Percentiles rank a stretch among this genome's conserved stretches.
phyloP scores from a whole-genome alignment of 1,284 basidiomycete genomes.

The Cryptococcus sp. region DNA sequence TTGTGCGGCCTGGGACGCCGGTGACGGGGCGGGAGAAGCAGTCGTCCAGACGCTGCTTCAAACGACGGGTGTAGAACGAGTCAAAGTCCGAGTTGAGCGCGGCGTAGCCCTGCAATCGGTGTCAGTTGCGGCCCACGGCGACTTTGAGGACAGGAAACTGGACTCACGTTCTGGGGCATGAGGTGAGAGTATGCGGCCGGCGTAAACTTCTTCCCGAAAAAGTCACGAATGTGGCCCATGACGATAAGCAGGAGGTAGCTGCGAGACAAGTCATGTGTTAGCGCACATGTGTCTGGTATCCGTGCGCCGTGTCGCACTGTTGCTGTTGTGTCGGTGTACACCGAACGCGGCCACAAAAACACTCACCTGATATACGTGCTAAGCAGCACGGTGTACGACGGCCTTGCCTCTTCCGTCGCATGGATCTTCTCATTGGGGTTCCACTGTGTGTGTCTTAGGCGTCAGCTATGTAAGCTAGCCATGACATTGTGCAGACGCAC shows the following conservation, averaged over 20 bases:
- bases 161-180: slow-evolving; percentile 70
- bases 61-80: slow-evolving; percentile 95
- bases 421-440: slow-evolving; percentile 53
- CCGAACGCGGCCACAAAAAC: not conserved
- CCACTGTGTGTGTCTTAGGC: slow-evolving; percentile 28
- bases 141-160: slow-evolving; percentile 7
- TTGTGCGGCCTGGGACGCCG: slow-evolving; percentile 92
- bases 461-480: not conserved
- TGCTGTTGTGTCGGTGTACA: not conserved
- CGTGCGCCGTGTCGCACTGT: too few relatives aligned
- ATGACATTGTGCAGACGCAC: slow-evolving; percentile 15
- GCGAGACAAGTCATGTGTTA: not conserved
- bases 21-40: slow-evolving; percentile 93
- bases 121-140: slow-evolving; percentile 1
- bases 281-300: too few relatives aligned
- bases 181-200: slow-evolving; percentile 73
- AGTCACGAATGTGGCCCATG: slow-evolving; percentile 91
- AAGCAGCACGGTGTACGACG: slow-evolving; percentile 84
- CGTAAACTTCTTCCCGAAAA: slow-evolving; percentile 81
- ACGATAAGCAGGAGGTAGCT: slow-evolving; percentile 84
- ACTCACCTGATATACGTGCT: slow-evolving; percentile 71
- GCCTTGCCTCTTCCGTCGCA: slow-evolving; percentile 62
- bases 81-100: slow-evolving; percentile 98
- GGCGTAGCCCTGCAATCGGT: slow-evolving; percentile 72
- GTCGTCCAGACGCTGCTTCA: slow-evolving; percentile 92